Conservation (phyloP, 352 stramenopile genomes). For the Globisporangium solare region DNA sequence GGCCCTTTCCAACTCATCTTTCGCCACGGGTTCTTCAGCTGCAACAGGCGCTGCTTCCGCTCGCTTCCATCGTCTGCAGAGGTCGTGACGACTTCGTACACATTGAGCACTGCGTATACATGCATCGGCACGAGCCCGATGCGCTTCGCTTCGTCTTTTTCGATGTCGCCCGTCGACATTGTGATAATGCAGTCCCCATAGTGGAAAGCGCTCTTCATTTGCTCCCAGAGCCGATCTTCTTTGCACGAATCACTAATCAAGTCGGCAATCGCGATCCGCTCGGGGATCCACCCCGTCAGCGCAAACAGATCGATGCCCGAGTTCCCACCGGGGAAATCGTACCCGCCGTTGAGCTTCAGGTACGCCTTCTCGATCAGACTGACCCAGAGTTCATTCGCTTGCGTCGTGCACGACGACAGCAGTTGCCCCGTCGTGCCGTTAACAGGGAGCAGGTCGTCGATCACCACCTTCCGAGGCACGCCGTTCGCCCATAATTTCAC, state of each 20-base stretch:
- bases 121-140: conserved; percentile 95
- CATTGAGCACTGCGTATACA: conserved; percentile 95
- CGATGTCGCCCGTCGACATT: conserved; percentile 89
- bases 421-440: conserved; percentile 58
- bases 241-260: conserved; percentile 18
- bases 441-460: conserved; percentile 95
- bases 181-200: conserved; percentile 98
- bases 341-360: conserved; percentile 96
- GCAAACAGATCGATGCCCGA: conserved; percentile 97
- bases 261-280: conserved; percentile 79
- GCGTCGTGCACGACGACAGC: conserved; percentile 80
- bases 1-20: conserved; percentile 82
- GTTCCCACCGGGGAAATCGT: conserved; percentile 97
- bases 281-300: conserved; percentile 98
- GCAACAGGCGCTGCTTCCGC: conserved; percentile 72
- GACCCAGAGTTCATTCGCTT: conserved; percentile 88
- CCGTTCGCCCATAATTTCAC: conserved; percentile 97
- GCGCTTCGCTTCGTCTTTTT: conserved; percentile 52
- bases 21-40: conserved; percentile 97
- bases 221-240: conserved; percentile 78
- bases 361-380: conserved; percentile 98
- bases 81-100: conserved; percentile 68
- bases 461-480: conserved; percentile 89
- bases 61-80: conserved; percentile 12
- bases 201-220: conserved; percentile 90